A percentile compares a stretch with the other conserved stretches of the same genome.
Evolutionary conservation across 345 rosid genomes (phyloP).

Genomic region (Boechera stricta): DNA sequence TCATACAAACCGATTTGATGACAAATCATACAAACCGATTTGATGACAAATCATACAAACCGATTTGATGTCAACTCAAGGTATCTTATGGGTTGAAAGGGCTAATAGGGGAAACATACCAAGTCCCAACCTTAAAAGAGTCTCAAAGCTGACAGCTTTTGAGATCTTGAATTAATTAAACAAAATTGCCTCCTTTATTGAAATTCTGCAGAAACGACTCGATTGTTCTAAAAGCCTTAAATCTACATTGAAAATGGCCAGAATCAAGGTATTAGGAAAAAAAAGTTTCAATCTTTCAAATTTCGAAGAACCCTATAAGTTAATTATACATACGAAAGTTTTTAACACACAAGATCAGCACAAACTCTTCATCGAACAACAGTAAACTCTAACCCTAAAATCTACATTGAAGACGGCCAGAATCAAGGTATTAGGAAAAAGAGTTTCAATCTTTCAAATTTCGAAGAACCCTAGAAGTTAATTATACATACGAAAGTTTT

Average conservation of each 20-base stretch:
- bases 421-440: background rate
- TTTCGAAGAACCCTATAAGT: slow-evolving; percentile 2
- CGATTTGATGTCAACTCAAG: background rate
- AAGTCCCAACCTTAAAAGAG: slow-evolving; percentile 1
- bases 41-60: background rate
- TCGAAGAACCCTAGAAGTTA: slow-evolving; percentile 5
- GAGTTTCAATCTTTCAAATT: slow-evolving; percentile 10
- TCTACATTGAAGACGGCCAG: background rate
- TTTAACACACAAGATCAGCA: background rate
- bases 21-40: background rate
- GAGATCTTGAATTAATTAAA: slow-evolving; percentile 12
- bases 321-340: background rate
- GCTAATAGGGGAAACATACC: background rate
- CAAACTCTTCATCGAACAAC: slow-evolving; percentile 13
- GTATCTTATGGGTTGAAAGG: background rate
- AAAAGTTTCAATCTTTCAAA: slow-evolving; percentile 10
- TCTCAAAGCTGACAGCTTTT: slow-evolving; percentile 31
- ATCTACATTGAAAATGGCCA: slow-evolving; percentile 11
- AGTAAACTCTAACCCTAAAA: slow-evolving; percentile 26
- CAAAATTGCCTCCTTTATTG: background rate
- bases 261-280: background rate
- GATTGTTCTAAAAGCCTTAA: background rate
- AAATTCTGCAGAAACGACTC: background rate
- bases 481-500: background rate
- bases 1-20: no score